These are phyloP conservation scores for Aspergillus udagawae DNA, from an alignment of 2,329 filamentous ascomycete genomes.

Conservation along the genomic window DNA sequence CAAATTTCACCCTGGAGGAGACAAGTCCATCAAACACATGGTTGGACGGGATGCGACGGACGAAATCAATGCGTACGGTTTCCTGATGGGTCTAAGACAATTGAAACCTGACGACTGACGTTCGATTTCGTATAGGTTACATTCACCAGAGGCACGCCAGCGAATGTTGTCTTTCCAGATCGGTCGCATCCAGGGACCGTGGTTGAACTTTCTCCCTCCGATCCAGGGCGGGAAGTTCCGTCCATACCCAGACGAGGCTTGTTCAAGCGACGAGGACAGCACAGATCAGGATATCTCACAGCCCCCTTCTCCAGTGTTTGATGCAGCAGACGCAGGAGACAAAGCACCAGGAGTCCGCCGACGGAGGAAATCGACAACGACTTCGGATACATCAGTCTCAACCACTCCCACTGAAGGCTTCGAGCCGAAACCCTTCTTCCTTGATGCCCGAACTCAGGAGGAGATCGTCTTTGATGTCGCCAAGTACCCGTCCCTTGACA, in stretches of 20 bases:
- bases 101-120: conserved; percentile 10
- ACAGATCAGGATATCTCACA: conserved; percentile 55
- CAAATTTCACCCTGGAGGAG: conserved; percentile 84
- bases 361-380: conserved; percentile 24
- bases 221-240: conserved; percentile 85
- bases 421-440: conserved; percentile 53
- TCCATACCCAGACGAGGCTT: conserved; percentile 45
- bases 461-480: conserved; percentile 71
- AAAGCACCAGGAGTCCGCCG: conserved; percentile 30
- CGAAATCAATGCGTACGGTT: conserved; percentile 78
- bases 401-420: conserved; percentile 19
- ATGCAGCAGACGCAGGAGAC: conserved; percentile 44
- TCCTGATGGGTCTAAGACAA: conserved; percentile 7
- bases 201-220: conserved; percentile 85
- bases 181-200: conserved; percentile 73
- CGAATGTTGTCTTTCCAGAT: conserved; percentile 81
- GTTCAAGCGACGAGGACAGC: conserved; percentile 39
- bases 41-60: conserved; percentile 90
- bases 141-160: conserved; percentile 71
- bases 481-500: conserved; percentile 76
- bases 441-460: conserved; percentile 69
- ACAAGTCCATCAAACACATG: conserved; percentile 90
- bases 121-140: conserved; percentile 55
- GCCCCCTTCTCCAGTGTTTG: conserved; percentile 57
- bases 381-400: conserved; percentile 28